Evolutionary conservation across 1,139 yeast genomes (phyloP).

Genomic region (Kurtzmaniella quercitrusa): DNA sequence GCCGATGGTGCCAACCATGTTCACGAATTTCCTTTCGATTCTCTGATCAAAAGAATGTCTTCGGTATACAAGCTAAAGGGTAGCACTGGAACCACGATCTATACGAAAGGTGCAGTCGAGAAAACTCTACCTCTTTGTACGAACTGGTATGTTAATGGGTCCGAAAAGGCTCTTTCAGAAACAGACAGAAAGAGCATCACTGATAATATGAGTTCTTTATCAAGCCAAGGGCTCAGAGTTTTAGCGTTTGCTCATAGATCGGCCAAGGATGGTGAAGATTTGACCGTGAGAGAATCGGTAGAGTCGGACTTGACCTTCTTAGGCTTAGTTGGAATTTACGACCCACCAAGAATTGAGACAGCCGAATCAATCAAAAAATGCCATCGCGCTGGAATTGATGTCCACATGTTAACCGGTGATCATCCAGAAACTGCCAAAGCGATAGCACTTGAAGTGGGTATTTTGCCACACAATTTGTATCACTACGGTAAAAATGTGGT

Average conservation of each 20-base stretch:
- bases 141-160: constrained; percentile 38
- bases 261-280: constrained; percentile 14
- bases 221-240: constrained; percentile 70
- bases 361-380: constrained; percentile 64
- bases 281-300: constrained; percentile 44
- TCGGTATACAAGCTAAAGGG: constrained; percentile 45
- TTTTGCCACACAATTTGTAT: constrained; percentile 64
- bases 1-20: constrained; percentile 40
- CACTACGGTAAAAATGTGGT: constrained; percentile 62
- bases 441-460: constrained; percentile 83
- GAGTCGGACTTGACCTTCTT: constrained; percentile 56
- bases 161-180: constrained; percentile 33
- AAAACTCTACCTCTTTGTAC: constrained; percentile 58
- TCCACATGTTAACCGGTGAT: constrained; percentile 84
- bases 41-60: constrained; percentile 73
- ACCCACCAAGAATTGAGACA: constrained; percentile 77
- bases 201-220: constrained; percentile 56
- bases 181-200: constrained; percentile 43
- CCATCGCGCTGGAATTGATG: constrained; percentile 75
- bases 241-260: constrained; percentile 60
- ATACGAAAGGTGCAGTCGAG: constrained; percentile 80
- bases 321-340: constrained; percentile 78
- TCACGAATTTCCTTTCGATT: constrained; percentile 75
- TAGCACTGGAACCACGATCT: constrained; percentile 33
- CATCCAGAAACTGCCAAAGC: constrained; percentile 81